Base-by-base conservation (phyloP, 2,329 filamentous ascomycete genomes). In the Ceratocystis diversiconidia region DNA sequence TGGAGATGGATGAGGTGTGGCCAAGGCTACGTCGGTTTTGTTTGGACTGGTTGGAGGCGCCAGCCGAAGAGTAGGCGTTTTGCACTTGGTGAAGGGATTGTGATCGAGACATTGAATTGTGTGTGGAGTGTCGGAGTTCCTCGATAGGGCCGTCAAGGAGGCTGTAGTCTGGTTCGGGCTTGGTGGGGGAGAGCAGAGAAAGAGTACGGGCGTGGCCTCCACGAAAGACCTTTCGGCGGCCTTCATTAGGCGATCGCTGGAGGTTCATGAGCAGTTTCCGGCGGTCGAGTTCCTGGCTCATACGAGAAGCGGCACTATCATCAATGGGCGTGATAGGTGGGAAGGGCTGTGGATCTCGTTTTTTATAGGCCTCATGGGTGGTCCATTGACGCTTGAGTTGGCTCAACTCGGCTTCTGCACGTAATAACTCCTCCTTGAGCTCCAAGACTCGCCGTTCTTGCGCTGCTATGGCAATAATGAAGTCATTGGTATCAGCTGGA, bases 391-490 rank as follows among this genome's bases (percentile, higher is more conserved):
- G 87, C 79, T 96, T 97, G 68, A 99, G 79, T 52, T 79, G 82
- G 60, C 79, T 78, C 50, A 99, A 79, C 60, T 95, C 88, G 12
- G 79, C 76, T 73, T 99, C 92, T 5, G 94, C 92, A 67, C 86
- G 86, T 28, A 79, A 78, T n/a, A 99, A 79, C 74, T 97, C 92
- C 74, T 99, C 94, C 67, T 86, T 88, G 63, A 99, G 79, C 75
- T 97, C 94, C 66, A 99, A 77, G 1, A 99, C 92, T 70, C 85
- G 86, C 66, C 94, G 83, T 77, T 99, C 94, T 76, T 97, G 92
- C 15, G 90, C 86, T 57, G 94, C 94, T 71, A 99, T 88, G 66
- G 92, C 88, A 68, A 90, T 92, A 69, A 99, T 85, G 71, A 96
- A 89, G 62, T 86, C 80, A 71, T 81, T 82, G 63, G 83, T 78